Evolutionary conservation across 441 rosid genomes (phyloP), one percentile per base, ranked within the genome.

Genomic region (Caryocar brasiliense): DNA sequence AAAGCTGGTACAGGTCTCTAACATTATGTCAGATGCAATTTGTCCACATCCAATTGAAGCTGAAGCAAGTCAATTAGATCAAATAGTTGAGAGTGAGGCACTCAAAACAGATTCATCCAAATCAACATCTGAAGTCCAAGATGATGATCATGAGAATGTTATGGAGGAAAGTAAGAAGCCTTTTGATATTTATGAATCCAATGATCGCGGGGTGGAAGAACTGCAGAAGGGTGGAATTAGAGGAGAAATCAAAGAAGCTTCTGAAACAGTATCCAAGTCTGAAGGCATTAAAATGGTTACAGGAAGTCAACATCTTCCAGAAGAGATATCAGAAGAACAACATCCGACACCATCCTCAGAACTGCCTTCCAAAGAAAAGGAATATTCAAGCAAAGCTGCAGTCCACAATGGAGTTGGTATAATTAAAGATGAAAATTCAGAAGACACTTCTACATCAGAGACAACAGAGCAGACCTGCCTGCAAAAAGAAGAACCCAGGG

Each of bases 301-400:
- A 10, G 64, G 49, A 50, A 21, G 33, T 35, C 56, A 65, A 45
- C 46, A 22, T 51, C 35, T 27, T 41, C 42, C 25, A 7, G 69
- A 67, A 54, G 65, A 67, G 42, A 44, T 45, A 60, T 19, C 67
- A 52, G 49, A 66, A 17, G 69, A 64, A 55, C 24, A 59, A 23
- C 32, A 56, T 24, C 49, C 45, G 32, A 53, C 33, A 49, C 33
- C 64, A 56, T 38, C 59, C 42, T 27, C 47, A 13, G 56, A 48
- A 44, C 33, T 64, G 24, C 52, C 62, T 57, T 30, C 59, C 23
- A 39, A 67, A 59, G 59, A 67, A 58, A 65, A 57, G n/a, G 52
- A 40, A 15, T 54, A 37, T 37, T 57, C 26, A 58, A 61, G 57
- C 39, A 43, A 41, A 47, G 58, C 56, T 32, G 14, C 51, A 22